phyloP scores from a whole-genome alignment of 2,329 filamentous ascomycete species.

The Dothistroma septosporum region DNA sequence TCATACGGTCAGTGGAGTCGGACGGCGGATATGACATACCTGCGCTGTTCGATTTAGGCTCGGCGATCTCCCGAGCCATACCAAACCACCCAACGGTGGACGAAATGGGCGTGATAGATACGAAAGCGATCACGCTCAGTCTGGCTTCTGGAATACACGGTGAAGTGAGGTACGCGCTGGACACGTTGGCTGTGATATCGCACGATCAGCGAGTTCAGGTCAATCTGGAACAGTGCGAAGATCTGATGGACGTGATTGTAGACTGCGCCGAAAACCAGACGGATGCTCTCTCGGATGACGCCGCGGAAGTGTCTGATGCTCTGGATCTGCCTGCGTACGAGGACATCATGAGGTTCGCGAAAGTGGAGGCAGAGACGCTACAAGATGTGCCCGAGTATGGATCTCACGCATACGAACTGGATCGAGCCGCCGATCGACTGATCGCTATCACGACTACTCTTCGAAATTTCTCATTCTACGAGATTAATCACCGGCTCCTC shows the following conservation, averaged over 20 bases:
- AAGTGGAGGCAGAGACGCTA: conserved; percentile 66
- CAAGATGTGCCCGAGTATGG: conserved; percentile 72
- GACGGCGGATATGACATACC: conserved; percentile 69
- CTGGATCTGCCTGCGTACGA: conserved; percentile 82
- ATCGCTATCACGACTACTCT: conserved; percentile 90
- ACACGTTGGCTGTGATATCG: conserved; percentile 72
- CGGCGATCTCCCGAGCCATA: conserved; percentile 63
- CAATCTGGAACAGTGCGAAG: conserved; percentile 72
- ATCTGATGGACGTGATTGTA: conserved; percentile 79
- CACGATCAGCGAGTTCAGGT: conserved; percentile 60
- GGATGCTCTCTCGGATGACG: conserved; percentile 77
- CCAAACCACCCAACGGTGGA: conserved; percentile 69
- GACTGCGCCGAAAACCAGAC: conserved; percentile 89
- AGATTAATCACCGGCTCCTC: conserved; percentile 69
- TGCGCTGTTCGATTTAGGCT: conserved; percentile 60
- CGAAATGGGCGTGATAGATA: conserved; percentile 84
- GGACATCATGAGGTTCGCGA: conserved; percentile 75
- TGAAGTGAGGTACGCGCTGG: conserved; percentile 85
- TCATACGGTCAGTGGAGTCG: conserved; percentile 22
- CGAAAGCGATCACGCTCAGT: conserved; percentile 82
- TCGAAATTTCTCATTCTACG: conserved; percentile 84
- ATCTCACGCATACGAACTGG: conserved; percentile 72
- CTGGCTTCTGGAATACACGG: conserved; percentile 84
- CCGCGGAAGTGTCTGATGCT: conserved; percentile 79
- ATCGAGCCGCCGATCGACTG: conserved; percentile 78